Percentiles rank a stretch among this genome's conserved stretches.
These are phyloP conservation scores for Cercospora zeae-maydis DNA, from an alignment of 2,329 filamentous ascomycete species.

Conservation along the genomic window DNA sequence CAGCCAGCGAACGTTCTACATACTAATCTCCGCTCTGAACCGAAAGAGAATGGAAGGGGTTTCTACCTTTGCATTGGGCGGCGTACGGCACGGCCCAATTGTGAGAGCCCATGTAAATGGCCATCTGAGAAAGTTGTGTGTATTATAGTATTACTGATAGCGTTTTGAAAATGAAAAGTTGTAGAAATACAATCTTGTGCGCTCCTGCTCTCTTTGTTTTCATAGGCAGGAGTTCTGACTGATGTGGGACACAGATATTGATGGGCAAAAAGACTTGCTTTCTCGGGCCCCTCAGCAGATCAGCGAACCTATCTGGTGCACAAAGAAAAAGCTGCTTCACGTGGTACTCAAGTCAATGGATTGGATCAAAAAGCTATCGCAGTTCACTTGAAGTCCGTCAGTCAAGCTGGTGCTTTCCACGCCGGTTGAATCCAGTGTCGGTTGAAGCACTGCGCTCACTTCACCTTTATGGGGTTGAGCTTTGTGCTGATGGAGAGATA, in stretches of 20 bases:
- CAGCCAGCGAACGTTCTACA: neutral
- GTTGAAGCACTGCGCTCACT: no score
- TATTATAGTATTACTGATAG: slow-evolving; percentile 21
- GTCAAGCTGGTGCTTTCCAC: neutral
- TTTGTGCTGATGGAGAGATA: no score
- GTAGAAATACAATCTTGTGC: neutral
- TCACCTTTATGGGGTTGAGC: no score
- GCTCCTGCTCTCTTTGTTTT: neutral
- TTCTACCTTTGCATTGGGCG: slow-evolving; percentile 8
- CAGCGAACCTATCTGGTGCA: no score
- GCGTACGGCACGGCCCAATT: slow-evolving; percentile 12
- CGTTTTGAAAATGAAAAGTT: slow-evolving; percentile 10
- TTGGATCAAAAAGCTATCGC: neutral
- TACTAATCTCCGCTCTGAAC: slow-evolving; percentile 17
- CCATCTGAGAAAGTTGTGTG: slow-evolving; percentile 4
- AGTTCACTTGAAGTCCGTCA: neutral
- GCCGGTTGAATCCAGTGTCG: neutral
- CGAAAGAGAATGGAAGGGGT: neutral
- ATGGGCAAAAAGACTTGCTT: neutral
- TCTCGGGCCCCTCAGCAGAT: no score
- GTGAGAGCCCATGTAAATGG: slow-evolving; percentile 6
- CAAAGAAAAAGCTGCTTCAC: no score
- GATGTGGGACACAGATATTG: neutral
- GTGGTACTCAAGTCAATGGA: no score
- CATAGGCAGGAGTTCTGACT: no score